A percentile compares a stretch with the other conserved stretches of the same genome.
phyloP scores from a whole-genome alignment of 2,329 filamentous ascomycete genomes.

The Pyricularia sp. region DNA sequence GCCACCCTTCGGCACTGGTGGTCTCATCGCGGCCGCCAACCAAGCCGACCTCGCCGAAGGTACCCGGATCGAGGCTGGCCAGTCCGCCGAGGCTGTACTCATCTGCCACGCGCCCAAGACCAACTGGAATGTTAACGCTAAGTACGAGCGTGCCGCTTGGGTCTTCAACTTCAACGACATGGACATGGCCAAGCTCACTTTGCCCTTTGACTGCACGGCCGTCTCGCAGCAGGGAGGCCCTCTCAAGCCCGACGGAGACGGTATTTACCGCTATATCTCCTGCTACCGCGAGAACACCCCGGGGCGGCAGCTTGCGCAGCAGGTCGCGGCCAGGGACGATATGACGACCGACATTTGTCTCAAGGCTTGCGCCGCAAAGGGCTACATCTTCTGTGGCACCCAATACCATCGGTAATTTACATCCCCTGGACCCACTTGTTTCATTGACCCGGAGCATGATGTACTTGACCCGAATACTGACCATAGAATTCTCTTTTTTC shows the following conservation, averaged over 20 bases:
- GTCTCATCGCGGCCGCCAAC: constrained; percentile 44
- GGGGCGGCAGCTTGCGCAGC: constrained; percentile 35
- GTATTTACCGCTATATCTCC: constrained; percentile 41
- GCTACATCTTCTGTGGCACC: constrained; percentile 34
- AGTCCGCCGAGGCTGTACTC: constrained; percentile 41
- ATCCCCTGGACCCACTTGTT: too few relatives aligned
- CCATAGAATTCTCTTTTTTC: too few relatives aligned
- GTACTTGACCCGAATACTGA: too few relatives aligned
- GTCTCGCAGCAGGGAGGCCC: constrained; percentile 44
- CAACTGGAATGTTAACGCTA: constrained; percentile 46
- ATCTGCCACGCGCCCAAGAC: constrained; percentile 46
- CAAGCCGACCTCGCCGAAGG: constrained; percentile 49
- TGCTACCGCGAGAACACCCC: constrained; percentile 50
- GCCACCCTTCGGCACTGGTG: constrained; percentile 45
- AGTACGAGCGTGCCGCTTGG: constrained; percentile 38
- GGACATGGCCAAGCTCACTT: constrained; percentile 37
- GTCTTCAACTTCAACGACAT: constrained; percentile 49
- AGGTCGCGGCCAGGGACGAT: constrained; percentile 27
- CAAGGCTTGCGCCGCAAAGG: constrained; percentile 24
- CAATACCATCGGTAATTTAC: constrained; percentile 27
- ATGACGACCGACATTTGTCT: constrained; percentile 38
- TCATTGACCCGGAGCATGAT: too few relatives aligned
- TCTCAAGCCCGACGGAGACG: constrained; percentile 30
- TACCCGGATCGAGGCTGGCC: constrained; percentile 35
- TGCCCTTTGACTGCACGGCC: constrained; percentile 42